phyloP scores from a whole-genome alignment of 495 filamentous ascomycete species.

The Penicillium steckii region DNA sequence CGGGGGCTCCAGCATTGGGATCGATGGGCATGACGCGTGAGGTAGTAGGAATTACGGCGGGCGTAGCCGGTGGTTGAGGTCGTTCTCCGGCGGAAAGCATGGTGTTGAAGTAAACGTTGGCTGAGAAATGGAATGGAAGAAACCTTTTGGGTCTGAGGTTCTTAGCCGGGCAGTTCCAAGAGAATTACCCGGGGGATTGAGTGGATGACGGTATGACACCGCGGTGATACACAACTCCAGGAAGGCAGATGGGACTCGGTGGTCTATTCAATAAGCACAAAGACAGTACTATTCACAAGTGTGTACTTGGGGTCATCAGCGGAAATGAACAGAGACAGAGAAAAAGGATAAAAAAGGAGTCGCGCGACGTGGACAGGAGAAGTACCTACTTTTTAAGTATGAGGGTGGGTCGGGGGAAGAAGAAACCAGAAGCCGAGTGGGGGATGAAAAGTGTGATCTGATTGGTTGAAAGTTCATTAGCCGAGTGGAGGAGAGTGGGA shows the following conservation, averaged over 20 bases:
- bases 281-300: too few relatives aligned
- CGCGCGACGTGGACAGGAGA: conserved; percentile 14
- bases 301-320: neutral
- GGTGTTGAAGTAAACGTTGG: conserved; percentile 17
- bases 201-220: conserved; percentile 17
- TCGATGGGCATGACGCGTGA: conserved; percentile 23
- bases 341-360: conserved; percentile 11
- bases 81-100: conserved; percentile 49
- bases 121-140: neutral
- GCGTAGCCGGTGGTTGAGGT: conserved; percentile 28
- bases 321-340: neutral
- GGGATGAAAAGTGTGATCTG: conserved; percentile 8
- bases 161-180: neutral
- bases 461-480: conserved; percentile 20
- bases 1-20: conserved; percentile 18
- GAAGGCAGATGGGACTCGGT: neutral
- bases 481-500: conserved; percentile 24
- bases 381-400: conserved; percentile 26
- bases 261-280: neutral
- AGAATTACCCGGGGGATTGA: conserved; percentile 14
- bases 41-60: conserved; percentile 21
- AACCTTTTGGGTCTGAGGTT: neutral
- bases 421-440: conserved; percentile 31
- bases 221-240: conserved; percentile 14
- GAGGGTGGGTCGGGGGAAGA: conserved; percentile 30